phyloP scores from a whole-genome alignment of 2,329 filamentous ascomycete genomes.

The Phaeosphaeria sp. region DNA sequence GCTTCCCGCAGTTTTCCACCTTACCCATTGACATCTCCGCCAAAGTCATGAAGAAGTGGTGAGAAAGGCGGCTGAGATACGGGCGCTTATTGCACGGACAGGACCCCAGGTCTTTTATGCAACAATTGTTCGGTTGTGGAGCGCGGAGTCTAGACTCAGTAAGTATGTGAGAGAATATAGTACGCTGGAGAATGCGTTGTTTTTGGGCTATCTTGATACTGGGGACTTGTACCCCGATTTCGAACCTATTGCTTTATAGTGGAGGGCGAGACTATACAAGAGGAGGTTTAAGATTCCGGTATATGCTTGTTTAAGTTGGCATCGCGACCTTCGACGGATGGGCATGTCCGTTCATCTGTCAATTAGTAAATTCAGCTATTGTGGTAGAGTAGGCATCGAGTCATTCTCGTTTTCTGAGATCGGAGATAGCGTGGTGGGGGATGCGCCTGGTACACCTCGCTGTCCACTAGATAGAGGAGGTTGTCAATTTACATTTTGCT shows the following conservation, averaged over 20 bases:
- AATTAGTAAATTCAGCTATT: too few species aligned
- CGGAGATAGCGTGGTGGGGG: too few species aligned
- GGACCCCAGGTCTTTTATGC: neutral
- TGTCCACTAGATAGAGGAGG: too few species aligned
- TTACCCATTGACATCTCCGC: constrained; percentile 41
- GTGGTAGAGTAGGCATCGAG: too few species aligned
- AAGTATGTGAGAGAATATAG: constrained; percentile 64
- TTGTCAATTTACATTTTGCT: too few species aligned
- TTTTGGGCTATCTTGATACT: constrained; percentile 61
- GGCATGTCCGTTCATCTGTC: too few species aligned
- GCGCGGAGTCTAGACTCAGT: constrained; percentile 5
- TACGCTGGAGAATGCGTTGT: constrained; percentile 59
- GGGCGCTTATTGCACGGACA: neutral
- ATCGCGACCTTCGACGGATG: too few species aligned
- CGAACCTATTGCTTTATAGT: constrained; percentile 40
- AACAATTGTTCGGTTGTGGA: neutral
- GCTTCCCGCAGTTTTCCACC: constrained; percentile 48
- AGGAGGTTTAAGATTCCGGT: constrained; percentile 1
- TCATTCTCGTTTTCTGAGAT: too few species aligned
- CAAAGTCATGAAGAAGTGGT: constrained; percentile 46
- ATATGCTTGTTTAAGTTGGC: too few species aligned
- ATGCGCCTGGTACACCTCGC: too few species aligned
- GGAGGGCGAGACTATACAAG: constrained; percentile 31
- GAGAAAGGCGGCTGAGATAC: constrained; percentile 34
- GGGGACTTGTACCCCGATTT: constrained; percentile 63